Percentiles rank a stretch among this genome's conserved stretches.
Evolutionary conservation across 2,329 filamentous ascomycete species (phyloP).

Genomic region (Verruconis gallopava): DNA sequence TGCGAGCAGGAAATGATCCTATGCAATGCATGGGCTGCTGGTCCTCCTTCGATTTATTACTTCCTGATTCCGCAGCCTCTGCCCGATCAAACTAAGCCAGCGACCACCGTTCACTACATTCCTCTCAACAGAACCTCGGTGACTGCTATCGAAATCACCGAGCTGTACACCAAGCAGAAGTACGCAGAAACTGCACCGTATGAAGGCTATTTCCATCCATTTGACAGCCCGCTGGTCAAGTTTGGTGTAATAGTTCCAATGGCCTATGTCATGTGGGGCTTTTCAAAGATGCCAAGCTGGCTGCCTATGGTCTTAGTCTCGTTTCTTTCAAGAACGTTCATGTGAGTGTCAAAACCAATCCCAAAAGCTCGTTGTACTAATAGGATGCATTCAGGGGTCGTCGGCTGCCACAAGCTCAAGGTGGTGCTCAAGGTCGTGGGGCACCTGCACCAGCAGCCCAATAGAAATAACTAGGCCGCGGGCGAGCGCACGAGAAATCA

Average conservation of each 20-base stretch:
- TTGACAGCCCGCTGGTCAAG: conserved; percentile 54
- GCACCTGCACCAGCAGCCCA: no score
- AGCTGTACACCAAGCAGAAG: conserved; percentile 46
- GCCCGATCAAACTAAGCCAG: conserved; percentile 50
- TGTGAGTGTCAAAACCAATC: conserved; percentile 59
- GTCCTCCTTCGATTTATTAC: conserved; percentile 52
- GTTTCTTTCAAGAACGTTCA: conserved; percentile 59
- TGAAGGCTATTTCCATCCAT: conserved; percentile 63
- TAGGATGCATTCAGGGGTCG: no score
- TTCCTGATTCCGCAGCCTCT: conserved; percentile 45
- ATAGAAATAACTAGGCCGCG: no score
- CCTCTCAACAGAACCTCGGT: conserved; percentile 57
- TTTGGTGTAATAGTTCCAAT: conserved; percentile 49
- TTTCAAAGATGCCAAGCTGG: conserved; percentile 53
- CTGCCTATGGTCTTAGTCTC: conserved; percentile 64
- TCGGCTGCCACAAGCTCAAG: no score
- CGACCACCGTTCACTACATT: conserved; percentile 51
- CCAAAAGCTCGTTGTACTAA: no score
- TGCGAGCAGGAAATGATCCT: conserved; percentile 64
- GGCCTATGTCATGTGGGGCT: conserved; percentile 53
- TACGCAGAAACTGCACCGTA: conserved; percentile 39
- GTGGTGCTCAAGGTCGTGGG: no score
- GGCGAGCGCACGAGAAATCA: no score
- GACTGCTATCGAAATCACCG: conserved; percentile 49
- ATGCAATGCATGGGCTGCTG: conserved; percentile 60